A percentile compares a stretch with the other conserved stretches of the same genome.
Conservation (phyloP, 129 eudicot genomes). For the Helianthus annuus region DNA sequence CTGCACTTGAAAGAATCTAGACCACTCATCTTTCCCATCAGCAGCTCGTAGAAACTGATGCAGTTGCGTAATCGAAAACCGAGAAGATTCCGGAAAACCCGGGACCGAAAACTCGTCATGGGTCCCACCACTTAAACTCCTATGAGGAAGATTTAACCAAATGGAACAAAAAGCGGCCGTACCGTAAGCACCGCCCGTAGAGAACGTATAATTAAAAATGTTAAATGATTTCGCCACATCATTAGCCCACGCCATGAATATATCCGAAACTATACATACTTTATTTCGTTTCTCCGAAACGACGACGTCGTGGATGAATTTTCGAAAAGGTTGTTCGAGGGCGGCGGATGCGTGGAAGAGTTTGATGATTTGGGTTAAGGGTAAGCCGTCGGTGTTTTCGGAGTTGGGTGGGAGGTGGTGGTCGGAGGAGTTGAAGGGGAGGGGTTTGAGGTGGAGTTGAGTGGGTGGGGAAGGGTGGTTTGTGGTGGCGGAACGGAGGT, state of each 20-base stretch:
- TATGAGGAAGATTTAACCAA: constrained; percentile 53
- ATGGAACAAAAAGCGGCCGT: constrained; percentile 38
- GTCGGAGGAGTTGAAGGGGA: constrained; percentile 49
- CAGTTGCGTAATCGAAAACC: constrained; percentile 42
- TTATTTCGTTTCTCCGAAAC: constrained; percentile 31
- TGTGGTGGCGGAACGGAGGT: constrained; percentile 44
- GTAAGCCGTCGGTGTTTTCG: constrained; percentile 66
- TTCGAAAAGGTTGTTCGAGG: constrained; percentile 40
- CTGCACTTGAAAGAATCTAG: constrained; percentile 60
- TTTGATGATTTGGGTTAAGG: constrained; percentile 34
- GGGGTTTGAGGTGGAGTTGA: constrained; percentile 38
- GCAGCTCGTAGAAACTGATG: constrained; percentile 51
- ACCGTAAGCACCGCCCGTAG: constrained; percentile 85
- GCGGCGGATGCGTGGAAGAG: constrained; percentile 52
- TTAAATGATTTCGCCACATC: constrained; percentile 44
- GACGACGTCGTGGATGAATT: constrained; percentile 29
- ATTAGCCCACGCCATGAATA: constrained; percentile 67
- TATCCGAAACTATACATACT: constrained; percentile 64
- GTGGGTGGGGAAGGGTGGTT: constrained; percentile 14
- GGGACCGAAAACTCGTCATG: constrained; percentile 47
- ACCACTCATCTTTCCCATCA: constrained; percentile 69
- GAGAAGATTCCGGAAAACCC: constrained; percentile 60
- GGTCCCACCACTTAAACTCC: constrained; percentile 3
- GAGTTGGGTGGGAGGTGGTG: constrained; percentile 61
- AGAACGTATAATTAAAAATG: constrained; percentile 40